A percentile compares a stretch with the other conserved stretches of the same genome.
These are phyloP conservation scores for Suhomyces sp. DNA, from an alignment of 805 yeast species.

Conservation along the genomic window DNA sequence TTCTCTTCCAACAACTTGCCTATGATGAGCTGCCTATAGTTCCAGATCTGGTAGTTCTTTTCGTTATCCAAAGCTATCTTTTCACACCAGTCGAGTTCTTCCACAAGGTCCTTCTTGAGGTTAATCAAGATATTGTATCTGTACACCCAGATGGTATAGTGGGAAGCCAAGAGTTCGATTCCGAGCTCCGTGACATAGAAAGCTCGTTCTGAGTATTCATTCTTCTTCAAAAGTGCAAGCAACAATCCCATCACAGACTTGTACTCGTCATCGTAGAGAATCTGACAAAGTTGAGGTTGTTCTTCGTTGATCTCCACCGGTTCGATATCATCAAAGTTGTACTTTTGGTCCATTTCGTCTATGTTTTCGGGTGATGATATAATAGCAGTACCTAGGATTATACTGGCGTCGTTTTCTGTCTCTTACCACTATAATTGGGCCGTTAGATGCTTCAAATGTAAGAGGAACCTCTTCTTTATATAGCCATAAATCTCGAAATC, in stretches of 20 bases:
- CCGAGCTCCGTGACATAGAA: conserved; percentile 62
- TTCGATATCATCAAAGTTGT: conserved; percentile 34
- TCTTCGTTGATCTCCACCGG: conserved; percentile 45
- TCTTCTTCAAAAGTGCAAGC: conserved; percentile 53
- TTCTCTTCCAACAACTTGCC: conserved; percentile 27
- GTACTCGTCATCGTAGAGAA: conserved; percentile 74
- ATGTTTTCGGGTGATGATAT: no score
- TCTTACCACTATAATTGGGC: no score
- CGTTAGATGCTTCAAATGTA: no score
- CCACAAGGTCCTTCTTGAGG: conserved; percentile 37
- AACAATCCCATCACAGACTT: conserved; percentile 57
- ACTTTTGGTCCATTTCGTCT: no score
- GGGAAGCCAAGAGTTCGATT: conserved; percentile 76
- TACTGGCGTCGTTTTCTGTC: no score
- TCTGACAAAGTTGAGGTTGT: conserved; percentile 55
- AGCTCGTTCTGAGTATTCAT: conserved; percentile 73
- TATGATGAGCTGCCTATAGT: conserved; percentile 73
- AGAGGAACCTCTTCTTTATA: no score
- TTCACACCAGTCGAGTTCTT: conserved; percentile 81
- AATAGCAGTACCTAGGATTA: no score
- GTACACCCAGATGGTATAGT: conserved; percentile 87
- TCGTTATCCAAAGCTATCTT: conserved; percentile 70
- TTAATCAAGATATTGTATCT: conserved; percentile 51
- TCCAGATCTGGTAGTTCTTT: conserved; percentile 97
- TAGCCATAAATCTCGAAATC: no score